Evolutionary conservation across 306 rosid species (phyloP).

Genomic region (Vicia villosa): DNA sequence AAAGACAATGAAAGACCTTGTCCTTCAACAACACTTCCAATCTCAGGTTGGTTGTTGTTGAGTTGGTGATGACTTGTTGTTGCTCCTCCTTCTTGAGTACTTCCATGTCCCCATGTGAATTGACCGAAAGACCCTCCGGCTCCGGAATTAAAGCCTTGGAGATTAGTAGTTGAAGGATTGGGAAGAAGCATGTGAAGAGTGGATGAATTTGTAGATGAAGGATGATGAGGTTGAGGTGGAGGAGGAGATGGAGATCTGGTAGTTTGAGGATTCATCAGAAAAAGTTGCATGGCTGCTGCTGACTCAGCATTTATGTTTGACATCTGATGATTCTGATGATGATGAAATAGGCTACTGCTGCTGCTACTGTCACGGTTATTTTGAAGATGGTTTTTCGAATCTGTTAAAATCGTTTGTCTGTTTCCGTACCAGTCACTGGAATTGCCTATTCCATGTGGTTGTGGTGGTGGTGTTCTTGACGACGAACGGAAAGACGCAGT

Average conservation of each 20-base stretch:
- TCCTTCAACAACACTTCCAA: conserved; percentile 57
- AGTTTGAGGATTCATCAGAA: conserved; percentile 83
- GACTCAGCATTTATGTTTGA: conserved; percentile 79
- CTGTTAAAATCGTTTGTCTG: conserved; percentile 54
- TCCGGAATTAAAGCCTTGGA: conserved; percentile 36
- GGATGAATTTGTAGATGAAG: conserved; percentile 14
- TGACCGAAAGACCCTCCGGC: conserved; percentile 64
- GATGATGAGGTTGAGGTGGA: conserved; percentile 40
- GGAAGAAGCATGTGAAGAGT: conserved; percentile 80
- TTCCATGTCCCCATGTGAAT: conserved; percentile 62
- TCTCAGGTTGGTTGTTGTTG: conserved; percentile 20
- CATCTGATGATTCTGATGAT: conserved; percentile 52
- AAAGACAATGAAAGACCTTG: conserved; percentile 72
- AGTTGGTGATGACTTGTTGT: not conserved
- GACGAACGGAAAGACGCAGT: conserved; percentile 46
- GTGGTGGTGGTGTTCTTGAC: conserved; percentile 36
- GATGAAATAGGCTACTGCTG: conserved; percentile 32
- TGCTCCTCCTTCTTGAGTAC: not conserved
- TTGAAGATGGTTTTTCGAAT: conserved; percentile 43
- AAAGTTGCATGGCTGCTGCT: conserved; percentile 98
- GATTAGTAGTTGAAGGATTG: conserved; percentile 46
- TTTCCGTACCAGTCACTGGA: conserved; percentile 73
- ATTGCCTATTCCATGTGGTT: conserved; percentile 24
- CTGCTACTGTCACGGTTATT: conserved; percentile 46
- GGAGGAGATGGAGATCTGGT: conserved; percentile 79